Evolutionary conservation across 83 land plant species (phyloP).

Genomic region (Diphasiastrum complanatum): DNA sequence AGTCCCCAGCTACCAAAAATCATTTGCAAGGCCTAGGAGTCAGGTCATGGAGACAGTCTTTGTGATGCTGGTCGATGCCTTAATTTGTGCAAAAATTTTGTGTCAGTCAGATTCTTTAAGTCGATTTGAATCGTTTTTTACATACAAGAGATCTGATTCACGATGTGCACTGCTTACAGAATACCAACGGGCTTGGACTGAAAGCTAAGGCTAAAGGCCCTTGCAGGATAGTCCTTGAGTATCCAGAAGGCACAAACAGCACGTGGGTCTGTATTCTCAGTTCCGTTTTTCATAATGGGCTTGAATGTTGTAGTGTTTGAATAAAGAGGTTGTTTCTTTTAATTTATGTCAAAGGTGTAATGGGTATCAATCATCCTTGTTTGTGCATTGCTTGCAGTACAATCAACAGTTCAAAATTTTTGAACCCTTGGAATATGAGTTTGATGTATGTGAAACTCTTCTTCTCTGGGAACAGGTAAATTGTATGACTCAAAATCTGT

Average conservation of each 20-base stretch:
- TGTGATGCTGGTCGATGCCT: no score
- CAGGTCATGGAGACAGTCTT: no score
- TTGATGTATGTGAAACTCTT: slow-evolving; percentile 84
- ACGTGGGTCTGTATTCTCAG: slow-evolving; percentile 54
- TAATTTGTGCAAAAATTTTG: no score
- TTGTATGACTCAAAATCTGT: no score
- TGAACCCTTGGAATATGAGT: slow-evolving; percentile 81
- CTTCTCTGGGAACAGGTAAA: slow-evolving; percentile 92
- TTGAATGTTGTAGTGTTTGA: not conserved
- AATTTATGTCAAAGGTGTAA: not conserved
- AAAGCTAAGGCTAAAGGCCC: slow-evolving; percentile 68
- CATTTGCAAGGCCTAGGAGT: no score
- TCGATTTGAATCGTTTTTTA: no score
- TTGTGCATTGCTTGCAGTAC: slow-evolving; percentile 37
- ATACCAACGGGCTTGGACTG: slow-evolving; percentile 76
- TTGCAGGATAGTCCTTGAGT: slow-evolving; percentile 67
- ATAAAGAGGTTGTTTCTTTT: not conserved
- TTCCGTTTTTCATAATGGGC: not conserved
- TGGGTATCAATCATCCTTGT: not conserved
- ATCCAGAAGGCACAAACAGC: slow-evolving; percentile 90
- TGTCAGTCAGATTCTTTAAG: no score
- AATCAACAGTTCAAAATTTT: slow-evolving; percentile 77
- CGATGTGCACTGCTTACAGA: no score
- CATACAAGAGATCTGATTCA: no score
- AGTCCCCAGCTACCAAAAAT: no score